Conservation (phyloP, 2,329 filamentous ascomycete species). For the Podosphaera leucotricha region DNA sequence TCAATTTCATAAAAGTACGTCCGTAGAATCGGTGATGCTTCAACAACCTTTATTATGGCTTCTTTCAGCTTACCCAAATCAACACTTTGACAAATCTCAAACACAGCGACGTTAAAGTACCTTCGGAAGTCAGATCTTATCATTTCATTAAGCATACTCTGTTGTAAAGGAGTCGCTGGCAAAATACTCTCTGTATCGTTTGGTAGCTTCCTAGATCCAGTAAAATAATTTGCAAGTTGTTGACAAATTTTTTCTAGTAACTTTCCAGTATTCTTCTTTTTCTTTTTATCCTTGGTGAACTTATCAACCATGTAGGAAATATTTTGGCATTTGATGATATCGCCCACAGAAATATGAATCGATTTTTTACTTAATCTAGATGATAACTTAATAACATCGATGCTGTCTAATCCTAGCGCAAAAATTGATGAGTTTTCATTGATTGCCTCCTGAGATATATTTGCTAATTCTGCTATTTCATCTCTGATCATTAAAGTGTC, state of each 20-base stretch:
- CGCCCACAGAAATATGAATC: slow-evolving; percentile 42
- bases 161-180: slow-evolving; percentile 63
- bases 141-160: slow-evolving; percentile 71
- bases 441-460: slow-evolving; percentile 26
- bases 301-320: slow-evolving; percentile 32
- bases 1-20: slow-evolving; percentile 48
- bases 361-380: slow-evolving; percentile 39
- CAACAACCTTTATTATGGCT: slow-evolving; percentile 39
- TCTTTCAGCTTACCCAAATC: slow-evolving; percentile 30
- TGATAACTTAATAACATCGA: slow-evolving; percentile 69
- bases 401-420: slow-evolving; percentile 72
- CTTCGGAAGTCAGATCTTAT: slow-evolving; percentile 43
- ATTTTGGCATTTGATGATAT: slow-evolving; percentile 50
- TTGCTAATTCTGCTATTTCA: slow-evolving; percentile 40
- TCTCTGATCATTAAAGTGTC: slow-evolving; percentile 28
- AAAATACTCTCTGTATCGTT: slow-evolving; percentile 32
- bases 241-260: slow-evolving; percentile 8
- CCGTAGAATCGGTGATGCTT: slow-evolving; percentile 44
- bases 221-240: slow-evolving; percentile 19
- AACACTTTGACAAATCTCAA: slow-evolving; percentile 31
- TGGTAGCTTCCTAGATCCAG: slow-evolving; percentile 16
- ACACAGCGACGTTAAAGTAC: slow-evolving; percentile 71
- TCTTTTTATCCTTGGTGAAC: background rate
- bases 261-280: background rate
- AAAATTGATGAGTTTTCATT: slow-evolving; percentile 41